Evolutionary conservation across 805 yeast species (phyloP).

Genomic region (Nakazawaea siamensis): DNA sequence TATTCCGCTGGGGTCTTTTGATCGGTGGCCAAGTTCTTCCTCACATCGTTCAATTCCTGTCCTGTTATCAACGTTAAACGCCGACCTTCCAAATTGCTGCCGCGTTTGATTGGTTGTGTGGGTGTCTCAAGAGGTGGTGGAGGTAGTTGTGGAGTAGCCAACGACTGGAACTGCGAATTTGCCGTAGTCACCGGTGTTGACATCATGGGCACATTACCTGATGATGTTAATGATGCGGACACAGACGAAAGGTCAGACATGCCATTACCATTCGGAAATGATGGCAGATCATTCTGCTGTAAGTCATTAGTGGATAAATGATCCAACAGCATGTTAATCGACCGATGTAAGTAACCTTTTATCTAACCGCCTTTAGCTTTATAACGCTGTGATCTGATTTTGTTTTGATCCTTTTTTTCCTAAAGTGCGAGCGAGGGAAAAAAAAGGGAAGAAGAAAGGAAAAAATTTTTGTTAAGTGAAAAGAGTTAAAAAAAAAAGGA

Average conservation of each 20-base stretch:
- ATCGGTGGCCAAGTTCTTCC: slow-evolving; percentile 9
- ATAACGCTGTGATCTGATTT: not conserved
- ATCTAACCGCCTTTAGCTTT: too few species aligned
- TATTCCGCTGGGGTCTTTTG: slow-evolving; percentile 73
- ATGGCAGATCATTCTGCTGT: too few species aligned
- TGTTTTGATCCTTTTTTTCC: not conserved
- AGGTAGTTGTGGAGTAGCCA: slow-evolving; percentile 10
- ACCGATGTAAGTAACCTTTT: too few species aligned
- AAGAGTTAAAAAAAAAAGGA: not conserved
- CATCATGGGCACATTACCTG: not conserved
- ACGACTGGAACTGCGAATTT: slow-evolving; percentile 1
- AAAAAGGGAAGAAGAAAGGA: not conserved
- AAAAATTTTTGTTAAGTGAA: not conserved
- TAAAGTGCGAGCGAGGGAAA: too few species aligned
- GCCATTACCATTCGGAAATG: too few species aligned
- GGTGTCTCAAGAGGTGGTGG: slow-evolving; percentile 11
- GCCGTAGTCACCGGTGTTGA: not conserved
- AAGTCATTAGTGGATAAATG: too few species aligned
- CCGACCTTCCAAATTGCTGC: slow-evolving; percentile 6
- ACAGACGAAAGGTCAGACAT: too few species aligned
- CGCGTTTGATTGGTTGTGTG: slow-evolving; percentile 1
- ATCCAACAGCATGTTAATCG: too few species aligned
- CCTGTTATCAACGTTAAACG: slow-evolving; percentile 5
- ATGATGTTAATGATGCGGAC: not conserved
- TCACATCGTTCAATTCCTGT: slow-evolving; percentile 7